phyloP scores from a whole-genome alignment of 2,329 filamentous ascomycete genomes.

The Ceratocystis diversiconidia region DNA sequence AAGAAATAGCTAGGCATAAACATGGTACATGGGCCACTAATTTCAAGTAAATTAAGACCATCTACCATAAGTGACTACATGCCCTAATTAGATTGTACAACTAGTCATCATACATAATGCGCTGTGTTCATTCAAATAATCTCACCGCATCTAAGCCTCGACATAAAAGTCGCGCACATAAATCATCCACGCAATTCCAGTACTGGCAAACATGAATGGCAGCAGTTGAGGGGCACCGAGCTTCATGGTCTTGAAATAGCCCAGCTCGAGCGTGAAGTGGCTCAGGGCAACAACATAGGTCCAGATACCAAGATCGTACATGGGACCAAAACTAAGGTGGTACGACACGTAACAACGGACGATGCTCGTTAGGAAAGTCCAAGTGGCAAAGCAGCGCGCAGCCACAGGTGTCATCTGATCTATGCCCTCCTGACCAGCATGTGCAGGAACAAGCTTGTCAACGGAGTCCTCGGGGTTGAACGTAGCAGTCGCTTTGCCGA shows the following conservation, averaged over 20 bases:
- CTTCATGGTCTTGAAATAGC: conserved; percentile 61
- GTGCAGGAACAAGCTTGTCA: conserved; percentile 35
- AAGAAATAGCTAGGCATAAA: too few relatives aligned
- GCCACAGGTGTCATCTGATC: conserved; percentile 61
- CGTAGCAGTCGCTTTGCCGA: conserved; percentile 29
- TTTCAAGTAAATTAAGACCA: too few relatives aligned
- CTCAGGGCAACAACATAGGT: conserved; percentile 64
- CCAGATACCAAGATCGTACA: conserved; percentile 71
- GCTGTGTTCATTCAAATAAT: neutral
- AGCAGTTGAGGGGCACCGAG: conserved; percentile 43
- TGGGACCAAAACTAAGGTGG: conserved; percentile 53
- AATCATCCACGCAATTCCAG: conserved; percentile 46
- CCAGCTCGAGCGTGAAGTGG: conserved; percentile 71
- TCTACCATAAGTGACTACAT: neutral
- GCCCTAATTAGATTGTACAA: neutral
- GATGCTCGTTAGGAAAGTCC: conserved; percentile 66
- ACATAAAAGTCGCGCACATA: conserved; percentile 59
- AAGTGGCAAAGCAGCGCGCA: conserved; percentile 72
- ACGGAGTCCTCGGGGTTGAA: conserved; percentile 40
- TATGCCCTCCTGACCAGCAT: conserved; percentile 32
- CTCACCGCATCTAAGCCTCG: conserved; percentile 21
- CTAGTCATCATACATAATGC: neutral
- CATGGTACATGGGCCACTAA: too few relatives aligned
- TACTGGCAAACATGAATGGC: conserved; percentile 38
- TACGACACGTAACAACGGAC: conserved; percentile 75